phyloP scores from a whole-genome alignment of 78 protist genomes.

The Dictyostelium capitatum region DNA sequence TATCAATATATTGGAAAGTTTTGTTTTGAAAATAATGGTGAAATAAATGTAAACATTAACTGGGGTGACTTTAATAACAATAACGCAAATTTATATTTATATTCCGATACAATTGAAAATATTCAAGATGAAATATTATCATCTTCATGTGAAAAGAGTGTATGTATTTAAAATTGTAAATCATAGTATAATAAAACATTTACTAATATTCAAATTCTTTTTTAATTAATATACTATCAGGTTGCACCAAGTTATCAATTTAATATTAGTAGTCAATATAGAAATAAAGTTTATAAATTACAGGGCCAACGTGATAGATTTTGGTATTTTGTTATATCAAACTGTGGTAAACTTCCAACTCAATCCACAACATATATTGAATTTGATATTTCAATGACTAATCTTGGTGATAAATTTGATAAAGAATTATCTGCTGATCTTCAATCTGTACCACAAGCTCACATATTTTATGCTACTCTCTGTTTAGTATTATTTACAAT shows the following conservation, averaged over 20 bases:
- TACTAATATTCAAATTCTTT: neutral
- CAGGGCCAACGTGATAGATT: constrained; percentile 30
- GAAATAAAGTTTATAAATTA: neutral
- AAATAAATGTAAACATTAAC: neutral
- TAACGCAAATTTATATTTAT: neutral
- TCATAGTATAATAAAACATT: neutral
- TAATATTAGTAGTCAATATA: neutral
- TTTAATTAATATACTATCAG: neutral
- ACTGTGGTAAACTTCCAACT: neutral
- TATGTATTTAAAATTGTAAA: neutral
- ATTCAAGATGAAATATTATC: neutral
- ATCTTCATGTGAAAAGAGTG: neutral
- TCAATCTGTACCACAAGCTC: constrained; percentile 60
- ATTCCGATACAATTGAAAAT: constrained; percentile 26
- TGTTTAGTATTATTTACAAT: neutral
- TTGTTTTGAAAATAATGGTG: constrained; percentile 18
- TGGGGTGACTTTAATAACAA: neutral
- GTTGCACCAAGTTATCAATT: neutral
- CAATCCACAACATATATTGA: neutral
- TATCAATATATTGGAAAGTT: constrained; percentile 21
- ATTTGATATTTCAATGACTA: neutral
- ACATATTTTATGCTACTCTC: neutral
- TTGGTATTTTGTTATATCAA: constrained; percentile 54
- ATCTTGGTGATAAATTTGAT: constrained; percentile 52
- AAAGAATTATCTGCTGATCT: constrained; percentile 34